Conservation (phyloP, 129 eudicot genomes). For the Centella asiatica region DNA sequence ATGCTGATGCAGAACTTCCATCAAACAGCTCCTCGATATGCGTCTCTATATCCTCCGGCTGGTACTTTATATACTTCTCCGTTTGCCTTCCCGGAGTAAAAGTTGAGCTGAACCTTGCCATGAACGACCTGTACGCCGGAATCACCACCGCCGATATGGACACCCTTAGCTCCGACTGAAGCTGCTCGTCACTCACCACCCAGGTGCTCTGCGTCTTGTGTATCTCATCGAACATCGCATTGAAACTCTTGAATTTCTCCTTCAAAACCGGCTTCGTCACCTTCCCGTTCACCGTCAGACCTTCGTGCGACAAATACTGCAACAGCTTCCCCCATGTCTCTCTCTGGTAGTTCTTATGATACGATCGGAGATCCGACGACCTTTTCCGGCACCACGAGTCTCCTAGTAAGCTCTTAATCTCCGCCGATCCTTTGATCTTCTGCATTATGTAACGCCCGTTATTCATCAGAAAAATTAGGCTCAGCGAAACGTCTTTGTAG, state of each 20-base stretch:
- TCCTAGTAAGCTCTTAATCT: slow-evolving; percentile 36
- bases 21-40: slow-evolving; percentile 68
- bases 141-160: slow-evolving; percentile 69
- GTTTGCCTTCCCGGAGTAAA: slow-evolving; percentile 86
- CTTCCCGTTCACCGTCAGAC: slow-evolving; percentile 57
- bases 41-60: slow-evolving; percentile 75
- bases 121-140: slow-evolving; percentile 74
- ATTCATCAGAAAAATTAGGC: slow-evolving; percentile 73
- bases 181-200: slow-evolving; percentile 80
- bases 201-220: slow-evolving; percentile 54
- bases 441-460: slow-evolving; percentile 71
- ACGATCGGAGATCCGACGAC: slow-evolving; percentile 48
- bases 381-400: slow-evolving; percentile 53
- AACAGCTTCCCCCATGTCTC: slow-evolving; percentile 69
- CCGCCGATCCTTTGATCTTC: slow-evolving; percentile 50
- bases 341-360: slow-evolving; percentile 59
- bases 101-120: slow-evolving; percentile 65
- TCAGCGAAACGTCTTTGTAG: slow-evolving; percentile 48
- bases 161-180: slow-evolving; percentile 80
- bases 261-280: slow-evolving; percentile 67
- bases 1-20: slow-evolving; percentile 29
- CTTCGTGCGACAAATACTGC: slow-evolving; percentile 51
- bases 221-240: slow-evolving; percentile 70
- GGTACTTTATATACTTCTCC: slow-evolving; percentile 82
- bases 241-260: slow-evolving; percentile 77